Conservation (phyloP, 306 rosid genomes). For the Castanopsis chinensis region DNA sequence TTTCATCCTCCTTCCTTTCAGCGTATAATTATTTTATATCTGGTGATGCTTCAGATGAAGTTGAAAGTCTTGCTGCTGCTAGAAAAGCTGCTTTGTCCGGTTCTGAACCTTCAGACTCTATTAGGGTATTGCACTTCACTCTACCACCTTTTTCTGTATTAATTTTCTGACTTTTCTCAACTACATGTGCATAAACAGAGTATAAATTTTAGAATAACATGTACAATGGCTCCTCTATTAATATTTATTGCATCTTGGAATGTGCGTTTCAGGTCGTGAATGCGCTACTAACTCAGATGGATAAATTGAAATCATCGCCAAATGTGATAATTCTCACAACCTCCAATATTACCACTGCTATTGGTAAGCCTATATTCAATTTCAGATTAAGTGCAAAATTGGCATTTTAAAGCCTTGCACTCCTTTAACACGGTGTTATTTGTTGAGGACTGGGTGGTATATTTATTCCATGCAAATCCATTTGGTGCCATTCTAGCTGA, state of each 20-base stretch:
- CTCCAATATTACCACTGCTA: constrained; percentile 92
- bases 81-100: constrained; percentile 97
- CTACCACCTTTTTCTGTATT: neutral
- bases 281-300: constrained; percentile 94
- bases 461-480: no score
- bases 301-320: constrained; percentile 86
- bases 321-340: constrained; percentile 92
- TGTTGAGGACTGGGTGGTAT: neutral
- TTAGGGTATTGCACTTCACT: constrained; percentile 61
- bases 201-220: neutral
- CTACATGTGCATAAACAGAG: neutral
- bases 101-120: constrained; percentile 99
- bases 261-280: constrained; percentile 80
- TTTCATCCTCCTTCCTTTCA: constrained; percentile 23
- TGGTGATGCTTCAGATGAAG: constrained; percentile 77
- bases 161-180: neutral
- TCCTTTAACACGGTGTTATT: neutral
- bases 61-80: constrained; percentile 97
- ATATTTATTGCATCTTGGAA: constrained; percentile 23
- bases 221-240: neutral
- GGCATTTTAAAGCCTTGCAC: neutral
- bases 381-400: constrained; percentile 6
- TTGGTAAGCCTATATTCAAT: constrained; percentile 59
- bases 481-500: no score
- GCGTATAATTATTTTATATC: constrained; percentile 19